These are phyloP conservation scores for Penicillium maclennaniae DNA, from an alignment of 495 filamentous ascomycete species.

Conservation along the genomic window DNA sequence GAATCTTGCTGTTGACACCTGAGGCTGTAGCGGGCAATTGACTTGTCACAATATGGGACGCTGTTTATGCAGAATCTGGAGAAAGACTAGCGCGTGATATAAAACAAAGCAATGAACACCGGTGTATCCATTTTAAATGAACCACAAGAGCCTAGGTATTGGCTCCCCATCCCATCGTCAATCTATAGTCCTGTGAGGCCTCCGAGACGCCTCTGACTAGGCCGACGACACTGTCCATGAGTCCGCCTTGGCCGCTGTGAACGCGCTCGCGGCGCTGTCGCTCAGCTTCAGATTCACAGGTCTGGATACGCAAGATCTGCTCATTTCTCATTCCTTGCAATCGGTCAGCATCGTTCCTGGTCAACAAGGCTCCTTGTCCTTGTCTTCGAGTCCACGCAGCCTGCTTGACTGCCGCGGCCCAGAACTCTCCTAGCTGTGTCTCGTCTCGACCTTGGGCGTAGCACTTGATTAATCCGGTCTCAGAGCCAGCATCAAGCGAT, in stretches of 20 bases:
- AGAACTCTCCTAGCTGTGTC: slow-evolving; percentile 28
- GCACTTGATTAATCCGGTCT: slow-evolving; percentile 8
- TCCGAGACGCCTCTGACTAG: slow-evolving; percentile 29
- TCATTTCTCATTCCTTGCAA: slow-evolving; percentile 18
- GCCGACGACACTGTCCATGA: slow-evolving; percentile 28
- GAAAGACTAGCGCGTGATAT: background rate
- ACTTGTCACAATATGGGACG: too few relatives aligned
- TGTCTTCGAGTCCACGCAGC: slow-evolving; percentile 28
- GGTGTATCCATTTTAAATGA: background rate
- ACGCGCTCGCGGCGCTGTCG: slow-evolving; percentile 24
- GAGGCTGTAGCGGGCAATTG: too few relatives aligned
- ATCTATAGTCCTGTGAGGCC: slow-evolving; percentile 22
- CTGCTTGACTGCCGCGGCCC: slow-evolving; percentile 38
- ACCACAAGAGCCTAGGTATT: slow-evolving; percentile 9
- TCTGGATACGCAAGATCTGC: slow-evolving; percentile 14
- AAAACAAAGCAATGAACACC: background rate
- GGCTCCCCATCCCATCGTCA: slow-evolving; percentile 29
- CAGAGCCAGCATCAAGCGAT: slow-evolving; percentile 13
- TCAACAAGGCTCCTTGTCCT: slow-evolving; percentile 13
- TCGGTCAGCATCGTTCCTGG: slow-evolving; percentile 23
- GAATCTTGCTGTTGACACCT: too few relatives aligned
- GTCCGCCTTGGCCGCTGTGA: slow-evolving; percentile 25
- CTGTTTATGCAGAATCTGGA: too few relatives aligned
- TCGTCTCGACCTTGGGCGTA: slow-evolving; percentile 31
- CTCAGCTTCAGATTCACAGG: slow-evolving; percentile 19